phyloP scores from a whole-genome alignment of 2,329 filamentous ascomycete species.

The Periconia sp. region DNA sequence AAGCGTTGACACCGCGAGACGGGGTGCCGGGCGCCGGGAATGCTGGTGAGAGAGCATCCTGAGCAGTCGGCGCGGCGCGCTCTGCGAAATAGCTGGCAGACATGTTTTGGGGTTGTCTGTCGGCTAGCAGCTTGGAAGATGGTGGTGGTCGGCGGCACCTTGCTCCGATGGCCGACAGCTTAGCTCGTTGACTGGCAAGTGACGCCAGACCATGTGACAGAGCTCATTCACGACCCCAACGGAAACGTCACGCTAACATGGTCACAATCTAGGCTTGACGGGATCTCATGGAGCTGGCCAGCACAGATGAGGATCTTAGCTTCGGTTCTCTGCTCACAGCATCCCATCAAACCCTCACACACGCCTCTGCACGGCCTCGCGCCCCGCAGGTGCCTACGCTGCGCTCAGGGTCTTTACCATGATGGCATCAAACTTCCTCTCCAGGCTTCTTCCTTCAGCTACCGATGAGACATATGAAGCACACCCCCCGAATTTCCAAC shows the following conservation, averaged over 20 bases:
- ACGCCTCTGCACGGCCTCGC: constrained; percentile 28
- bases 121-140: constrained; percentile 1
- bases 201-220: constrained; percentile 26
- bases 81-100: constrained; percentile 41
- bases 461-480: constrained; percentile 56
- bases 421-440: constrained; percentile 62
- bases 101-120: constrained; percentile 23
- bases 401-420: constrained; percentile 32
- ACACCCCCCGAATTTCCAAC: constrained; percentile 30
- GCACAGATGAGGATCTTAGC: constrained; percentile 20
- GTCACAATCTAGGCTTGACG: constrained; percentile 18
- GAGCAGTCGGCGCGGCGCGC: constrained; percentile 29
- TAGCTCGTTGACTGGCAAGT: constrained; percentile 14
- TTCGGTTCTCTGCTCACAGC: constrained; percentile 22
- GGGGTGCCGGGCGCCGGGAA: constrained; percentile 27
- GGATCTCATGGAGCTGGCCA: constrained; percentile 26
- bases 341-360: constrained; percentile 9
- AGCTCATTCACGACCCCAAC: constrained; percentile 19
- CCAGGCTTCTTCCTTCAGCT: constrained; percentile 57
- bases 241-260: constrained; percentile 25
- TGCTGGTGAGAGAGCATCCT: constrained; percentile 35
- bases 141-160: constrained; percentile 11
- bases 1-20: constrained; percentile 62
- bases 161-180: constrained; percentile 17
- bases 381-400: constrained; percentile 35